These are phyloP conservation scores for Tricholoma matsutake DNA, from an alignment of 768 basidiomycete genomes.

Conservation along the genomic window DNA sequence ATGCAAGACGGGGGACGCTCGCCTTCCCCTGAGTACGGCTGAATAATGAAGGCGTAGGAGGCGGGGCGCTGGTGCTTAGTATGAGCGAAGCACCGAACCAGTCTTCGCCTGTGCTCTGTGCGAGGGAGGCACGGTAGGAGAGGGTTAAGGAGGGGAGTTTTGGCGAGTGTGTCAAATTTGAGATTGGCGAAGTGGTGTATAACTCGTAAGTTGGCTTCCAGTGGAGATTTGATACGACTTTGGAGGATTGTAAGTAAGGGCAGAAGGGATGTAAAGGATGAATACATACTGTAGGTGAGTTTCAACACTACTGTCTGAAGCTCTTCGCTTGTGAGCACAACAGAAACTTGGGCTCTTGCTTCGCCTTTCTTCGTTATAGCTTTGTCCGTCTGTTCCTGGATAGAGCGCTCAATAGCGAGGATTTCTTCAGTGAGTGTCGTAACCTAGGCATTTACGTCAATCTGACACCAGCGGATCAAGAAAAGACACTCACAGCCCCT, in stretches of 20 bases:
- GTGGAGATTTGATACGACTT: conserved; percentile 48
- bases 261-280: background rate
- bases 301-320: conserved; percentile 39
- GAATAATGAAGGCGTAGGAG: background rate
- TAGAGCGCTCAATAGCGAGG: conserved; percentile 34
- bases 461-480: background rate
- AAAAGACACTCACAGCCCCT: conserved; percentile 22
- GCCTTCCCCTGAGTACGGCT: background rate
- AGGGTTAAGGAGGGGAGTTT: conserved; percentile 34
- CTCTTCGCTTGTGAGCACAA: conserved; percentile 41
- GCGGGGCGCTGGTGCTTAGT: conserved; percentile 47
- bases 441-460: conserved; percentile 20
- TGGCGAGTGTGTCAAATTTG: background rate
- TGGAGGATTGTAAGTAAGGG: background rate
- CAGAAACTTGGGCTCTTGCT: conserved; percentile 33
- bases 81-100: conserved; percentile 51
- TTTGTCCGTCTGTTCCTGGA: conserved; percentile 33
- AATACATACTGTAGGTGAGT: conserved; percentile 48
- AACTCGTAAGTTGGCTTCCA: conserved; percentile 62
- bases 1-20: background rate
- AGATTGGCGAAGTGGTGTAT: conserved; percentile 41
- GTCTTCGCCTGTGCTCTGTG: conserved; percentile 58
- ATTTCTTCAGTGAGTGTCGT: conserved; percentile 39
- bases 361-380: conserved; percentile 32
- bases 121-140: conserved; percentile 53